phyloP scores from a whole-genome alignment of 306 rosid genomes.

The Mimosa pudica region DNA sequence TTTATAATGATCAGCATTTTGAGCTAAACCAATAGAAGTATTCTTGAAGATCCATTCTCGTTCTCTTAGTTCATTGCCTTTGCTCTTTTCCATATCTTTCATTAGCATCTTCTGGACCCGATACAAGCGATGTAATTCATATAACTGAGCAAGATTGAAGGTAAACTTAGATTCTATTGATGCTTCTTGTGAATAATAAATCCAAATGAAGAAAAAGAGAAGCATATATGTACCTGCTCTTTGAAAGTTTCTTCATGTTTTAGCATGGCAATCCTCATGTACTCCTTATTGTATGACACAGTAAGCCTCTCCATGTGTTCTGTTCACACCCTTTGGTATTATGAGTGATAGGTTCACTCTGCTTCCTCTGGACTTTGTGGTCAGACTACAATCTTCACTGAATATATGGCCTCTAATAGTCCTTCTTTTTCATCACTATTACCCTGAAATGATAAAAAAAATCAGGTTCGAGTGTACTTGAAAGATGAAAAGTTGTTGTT shows the following conservation, averaged over 20 bases:
- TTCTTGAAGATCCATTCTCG: conserved; percentile 46
- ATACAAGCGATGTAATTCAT: conserved; percentile 81
- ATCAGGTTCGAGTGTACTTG: conserved; percentile 14
- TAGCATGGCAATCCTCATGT: conserved; percentile 74
- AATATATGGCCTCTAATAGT: background rate
- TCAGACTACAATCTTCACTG: conserved; percentile 26
- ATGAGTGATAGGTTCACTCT: conserved; percentile 18
- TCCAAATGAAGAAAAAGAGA: conserved; percentile 7
- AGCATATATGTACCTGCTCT: conserved; percentile 77
- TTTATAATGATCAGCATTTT: conserved; percentile 33
- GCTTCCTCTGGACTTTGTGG: conserved; percentile 14
- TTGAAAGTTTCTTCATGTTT: conserved; percentile 82
- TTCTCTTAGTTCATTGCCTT: conserved; percentile 37
- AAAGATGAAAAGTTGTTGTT: conserved; percentile 25
- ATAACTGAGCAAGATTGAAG: conserved; percentile 46
- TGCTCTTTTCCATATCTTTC: conserved; percentile 52
- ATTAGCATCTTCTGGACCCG: conserved; percentile 71
- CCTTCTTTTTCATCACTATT: conserved; percentile 18
- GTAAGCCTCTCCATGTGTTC: conserved; percentile 66
- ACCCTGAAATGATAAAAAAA: conserved; percentile 45
- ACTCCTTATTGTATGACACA: conserved; percentile 64
- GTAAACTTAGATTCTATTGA: background rate
- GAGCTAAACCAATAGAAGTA: conserved; percentile 40
- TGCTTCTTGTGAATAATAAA: conserved; percentile 8
- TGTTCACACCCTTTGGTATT: conserved; percentile 19